Evolutionary conservation across 768 basidiomycete species (phyloP), one percentile per base, ranked within the genome.

Genomic region (Tylopilus cervinicoccineus): DNA sequence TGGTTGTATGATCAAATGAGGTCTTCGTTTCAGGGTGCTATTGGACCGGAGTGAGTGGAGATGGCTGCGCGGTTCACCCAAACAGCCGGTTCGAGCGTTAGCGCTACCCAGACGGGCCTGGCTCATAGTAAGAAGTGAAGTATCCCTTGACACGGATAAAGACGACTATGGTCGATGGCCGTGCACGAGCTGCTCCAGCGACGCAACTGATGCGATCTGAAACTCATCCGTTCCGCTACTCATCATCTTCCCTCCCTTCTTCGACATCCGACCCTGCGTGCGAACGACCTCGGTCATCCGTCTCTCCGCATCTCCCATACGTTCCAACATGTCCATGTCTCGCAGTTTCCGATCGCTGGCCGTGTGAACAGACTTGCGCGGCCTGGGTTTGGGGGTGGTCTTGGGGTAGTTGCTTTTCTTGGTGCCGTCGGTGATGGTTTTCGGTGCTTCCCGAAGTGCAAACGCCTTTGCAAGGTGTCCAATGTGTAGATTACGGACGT

Each of bases 381-480:
- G 26, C 32, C 44, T 59, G 26, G 23, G 19, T 47, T 48, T 45
- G 31, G n/a, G n/a, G n/a, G 42, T 14, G n/a, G 17, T 7, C 39
- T 36, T 53, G 14, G 52, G 19, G 3, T 1, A 22, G 3, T 16
- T 44, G 17, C 38, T 24, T 43, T 68, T 63, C 45, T 56, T 66
- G 37, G 49, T 48, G 4, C 59, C 47, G 7, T 57, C 55, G 9
- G 59, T 65, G 45, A 78, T 61, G 2, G 59, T 59, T 22, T 62
- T 72, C 1, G 93, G 92, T 9, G 93, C 86, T 24, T 94, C 93
- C 26, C 93, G 86, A 54, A 94, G 74, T 1, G 88, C 89, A 60
- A 95, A 95, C 1, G 92, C 81, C 67, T 95, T 94, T 14, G 93
- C 92, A 38, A 92, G 70, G 72, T 99, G 96, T 2, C 96, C 96